Evolutionary conservation across 768 basidiomycete genomes (phyloP).

Genomic region (Pisolithus orientalis): DNA sequence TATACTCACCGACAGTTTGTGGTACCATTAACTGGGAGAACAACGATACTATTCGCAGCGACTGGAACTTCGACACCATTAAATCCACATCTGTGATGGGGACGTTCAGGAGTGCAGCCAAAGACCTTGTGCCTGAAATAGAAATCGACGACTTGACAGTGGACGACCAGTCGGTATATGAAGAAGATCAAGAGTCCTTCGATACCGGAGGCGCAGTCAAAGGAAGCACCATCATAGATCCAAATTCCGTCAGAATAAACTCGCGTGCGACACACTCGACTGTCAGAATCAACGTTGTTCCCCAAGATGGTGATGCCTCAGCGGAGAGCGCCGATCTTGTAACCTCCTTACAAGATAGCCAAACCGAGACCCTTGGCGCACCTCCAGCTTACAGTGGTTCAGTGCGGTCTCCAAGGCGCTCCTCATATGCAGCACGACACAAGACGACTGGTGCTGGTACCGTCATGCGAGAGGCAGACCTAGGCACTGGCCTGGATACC

Average conservation of each 20-base stretch:
- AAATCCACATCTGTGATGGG: constrained; percentile 69
- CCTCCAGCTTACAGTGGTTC: constrained; percentile 75
- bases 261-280: constrained; percentile 61
- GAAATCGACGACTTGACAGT: constrained; percentile 46
- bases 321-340: constrained; percentile 30
- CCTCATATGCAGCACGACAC: constrained; percentile 75
- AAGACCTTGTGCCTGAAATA: constrained; percentile 60
- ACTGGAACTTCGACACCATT: constrained; percentile 95
- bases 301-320: constrained; percentile 41
- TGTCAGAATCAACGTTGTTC: constrained; percentile 50
- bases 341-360: constrained; percentile 25
- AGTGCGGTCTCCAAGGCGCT: constrained; percentile 53
- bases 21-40: constrained; percentile 62
- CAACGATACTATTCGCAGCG: constrained; percentile 75
- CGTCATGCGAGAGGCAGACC: constrained; percentile 69
- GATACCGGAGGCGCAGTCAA: constrained; percentile 60
- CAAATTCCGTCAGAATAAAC: constrained; percentile 43
- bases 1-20: constrained; percentile 51
- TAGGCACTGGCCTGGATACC: constrained; percentile 86
- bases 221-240: constrained; percentile 48
- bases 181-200: constrained; percentile 46
- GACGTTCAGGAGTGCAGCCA: constrained; percentile 66
- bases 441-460: constrained; percentile 61
- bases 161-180: constrained; percentile 32
- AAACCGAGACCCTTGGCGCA: constrained; percentile 41